A percentile compares a stretch with the other conserved stretches of the same genome.
phyloP scores from a whole-genome alignment of 352 stramenopile genomes.

The Phytophthora melonis region DNA sequence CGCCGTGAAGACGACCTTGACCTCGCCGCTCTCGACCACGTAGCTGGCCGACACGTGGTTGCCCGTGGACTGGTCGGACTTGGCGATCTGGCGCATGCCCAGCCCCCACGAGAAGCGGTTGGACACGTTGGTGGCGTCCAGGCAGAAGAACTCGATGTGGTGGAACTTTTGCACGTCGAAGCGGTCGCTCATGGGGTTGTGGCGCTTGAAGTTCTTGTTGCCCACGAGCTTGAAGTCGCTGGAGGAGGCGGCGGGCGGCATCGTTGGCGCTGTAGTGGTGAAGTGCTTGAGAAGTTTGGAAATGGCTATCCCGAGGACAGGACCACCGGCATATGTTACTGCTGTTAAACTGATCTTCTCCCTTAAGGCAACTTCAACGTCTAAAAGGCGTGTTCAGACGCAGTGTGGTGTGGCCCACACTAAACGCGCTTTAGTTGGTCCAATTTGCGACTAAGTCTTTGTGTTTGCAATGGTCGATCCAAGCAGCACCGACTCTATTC shows the following conservation, averaged over 20 bases:
- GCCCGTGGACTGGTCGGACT: constrained; percentile 89
- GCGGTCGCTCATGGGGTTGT: constrained; percentile 80
- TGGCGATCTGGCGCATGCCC: constrained; percentile 82
- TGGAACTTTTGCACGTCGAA: constrained; percentile 87
- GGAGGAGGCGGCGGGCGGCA: constrained; percentile 17
- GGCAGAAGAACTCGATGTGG: constrained; percentile 89
- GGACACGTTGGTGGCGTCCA: constrained; percentile 79
- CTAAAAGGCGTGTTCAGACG: too few species aligned
- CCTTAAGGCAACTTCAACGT: too few species aligned
- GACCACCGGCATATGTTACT: constrained; percentile 8
- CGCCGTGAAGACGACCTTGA: constrained; percentile 91
- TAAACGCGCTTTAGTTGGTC: too few species aligned
- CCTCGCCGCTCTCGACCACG: constrained; percentile 81
- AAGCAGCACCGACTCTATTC: too few species aligned
- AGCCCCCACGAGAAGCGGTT: constrained; percentile 88
- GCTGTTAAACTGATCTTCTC: too few species aligned
- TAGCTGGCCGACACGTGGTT: constrained; percentile 90
- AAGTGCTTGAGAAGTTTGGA: constrained; percentile 2
- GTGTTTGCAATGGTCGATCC: too few species aligned
- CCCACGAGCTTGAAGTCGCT: constrained; percentile 68
- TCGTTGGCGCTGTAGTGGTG: constrained; percentile 6
- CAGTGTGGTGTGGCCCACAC: too few species aligned
- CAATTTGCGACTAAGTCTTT: too few species aligned
- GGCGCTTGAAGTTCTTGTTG: constrained; percentile 78
- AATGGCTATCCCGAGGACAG: constrained; percentile 12